phyloP scores from a whole-genome alignment of 2,329 filamentous ascomycete genomes.

The Fusarium robinianum region DNA sequence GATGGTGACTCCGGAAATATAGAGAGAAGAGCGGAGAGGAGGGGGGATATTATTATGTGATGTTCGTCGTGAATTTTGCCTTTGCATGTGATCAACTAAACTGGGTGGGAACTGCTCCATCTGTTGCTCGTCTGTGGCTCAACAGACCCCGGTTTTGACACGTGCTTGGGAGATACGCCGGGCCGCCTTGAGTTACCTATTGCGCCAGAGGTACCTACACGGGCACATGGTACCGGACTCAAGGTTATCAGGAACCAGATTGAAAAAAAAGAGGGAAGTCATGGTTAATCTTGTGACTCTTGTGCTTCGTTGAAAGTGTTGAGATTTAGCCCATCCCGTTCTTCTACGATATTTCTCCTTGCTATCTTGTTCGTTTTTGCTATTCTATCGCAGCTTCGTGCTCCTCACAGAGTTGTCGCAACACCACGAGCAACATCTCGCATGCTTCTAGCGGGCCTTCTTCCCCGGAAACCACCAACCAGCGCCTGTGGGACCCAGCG shows the following conservation, averaged over 20 bases:
- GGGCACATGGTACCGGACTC: too few relatives aligned
- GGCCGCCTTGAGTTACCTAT: conserved; percentile 22
- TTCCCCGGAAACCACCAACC: conserved; percentile 25
- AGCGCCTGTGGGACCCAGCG: too few relatives aligned
- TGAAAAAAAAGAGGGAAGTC: too few relatives aligned
- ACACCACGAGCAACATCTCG: conserved; percentile 10
- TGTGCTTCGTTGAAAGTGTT: too few relatives aligned
- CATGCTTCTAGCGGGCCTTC: conserved; percentile 28
- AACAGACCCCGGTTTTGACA: conserved; percentile 35
- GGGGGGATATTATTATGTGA: conserved; percentile 2
- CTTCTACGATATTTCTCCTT: neutral
- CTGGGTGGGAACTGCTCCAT: conserved; percentile 16
- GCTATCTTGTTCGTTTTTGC: neutral
- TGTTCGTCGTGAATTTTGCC: conserved; percentile 7
- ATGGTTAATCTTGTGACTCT: too few relatives aligned
- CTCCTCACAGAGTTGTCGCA: neutral
- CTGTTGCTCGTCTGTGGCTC: conserved; percentile 6
- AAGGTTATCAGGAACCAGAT: too few relatives aligned
- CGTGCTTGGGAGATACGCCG: conserved; percentile 28
- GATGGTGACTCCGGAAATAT: too few relatives aligned
- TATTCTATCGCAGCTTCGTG: neutral
- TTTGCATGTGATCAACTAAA: conserved; percentile 36
- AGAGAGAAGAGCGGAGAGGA: neutral
- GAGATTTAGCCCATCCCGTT: too few relatives aligned
- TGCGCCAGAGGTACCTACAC: too few relatives aligned